Evolutionary conservation across 1,284 basidiomycete species (phyloP).

Genomic region (Fomitopsis schrenkii): DNA sequence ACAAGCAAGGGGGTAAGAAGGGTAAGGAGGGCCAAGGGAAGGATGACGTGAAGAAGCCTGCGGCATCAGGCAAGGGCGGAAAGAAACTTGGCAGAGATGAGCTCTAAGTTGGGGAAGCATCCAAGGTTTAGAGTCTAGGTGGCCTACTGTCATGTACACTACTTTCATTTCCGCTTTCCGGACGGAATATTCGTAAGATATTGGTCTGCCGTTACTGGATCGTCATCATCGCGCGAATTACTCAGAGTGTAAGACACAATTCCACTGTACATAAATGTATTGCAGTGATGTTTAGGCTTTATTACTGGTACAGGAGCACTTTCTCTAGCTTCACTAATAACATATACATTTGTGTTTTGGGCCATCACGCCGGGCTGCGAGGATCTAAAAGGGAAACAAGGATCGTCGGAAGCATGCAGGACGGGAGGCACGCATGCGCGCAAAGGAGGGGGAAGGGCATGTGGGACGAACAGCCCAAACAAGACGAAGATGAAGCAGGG

Average conservation of each 20-base stretch:
- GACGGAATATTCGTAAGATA: not conserved
- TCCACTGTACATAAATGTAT: not conserved
- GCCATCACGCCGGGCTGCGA: not conserved
- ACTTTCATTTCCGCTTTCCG: not conserved
- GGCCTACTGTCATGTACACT: not conserved
- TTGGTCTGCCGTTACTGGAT: not conserved
- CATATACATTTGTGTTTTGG: constrained; percentile 17
- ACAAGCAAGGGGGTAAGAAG: constrained; percentile 16
- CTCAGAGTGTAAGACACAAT: not conserved
- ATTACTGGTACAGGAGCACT: constrained; percentile 28
- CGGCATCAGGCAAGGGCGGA: constrained; percentile 17
- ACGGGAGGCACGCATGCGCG: not conserved
- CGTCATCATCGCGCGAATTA: not conserved
- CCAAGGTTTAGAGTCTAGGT: not conserved
- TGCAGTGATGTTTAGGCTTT: constrained; percentile 20
- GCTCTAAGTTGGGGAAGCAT: constrained; percentile 24
- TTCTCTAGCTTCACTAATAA: constrained; percentile 24
- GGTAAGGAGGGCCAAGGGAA: constrained; percentile 15
- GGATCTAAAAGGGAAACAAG: constrained; percentile 1
- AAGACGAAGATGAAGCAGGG: constrained; percentile 8
- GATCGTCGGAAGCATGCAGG: constrained; percentile 1
- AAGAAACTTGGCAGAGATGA: constrained; percentile 33
- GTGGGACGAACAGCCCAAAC: not conserved
- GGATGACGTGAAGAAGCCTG: constrained; percentile 14
- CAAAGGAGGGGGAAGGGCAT: not conserved